Evolutionary conservation across 352 stramenopile species (phyloP).

Genomic region (Pythium oligandrum): DNA sequence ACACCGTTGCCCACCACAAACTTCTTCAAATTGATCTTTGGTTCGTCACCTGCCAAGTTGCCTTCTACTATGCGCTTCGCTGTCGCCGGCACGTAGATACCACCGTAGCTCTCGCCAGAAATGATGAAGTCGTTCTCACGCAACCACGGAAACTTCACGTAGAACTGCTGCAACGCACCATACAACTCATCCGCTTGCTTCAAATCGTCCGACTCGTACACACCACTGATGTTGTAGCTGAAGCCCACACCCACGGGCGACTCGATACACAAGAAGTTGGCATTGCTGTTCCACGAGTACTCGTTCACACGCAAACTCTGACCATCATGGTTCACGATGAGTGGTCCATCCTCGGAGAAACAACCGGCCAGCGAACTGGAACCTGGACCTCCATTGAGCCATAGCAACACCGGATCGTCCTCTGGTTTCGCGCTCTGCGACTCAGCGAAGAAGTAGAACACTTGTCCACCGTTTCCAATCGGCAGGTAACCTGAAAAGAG

Average conservation of each 20-base stretch:
- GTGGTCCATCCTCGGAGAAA: conserved; percentile 64
- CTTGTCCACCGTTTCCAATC: conserved; percentile 43
- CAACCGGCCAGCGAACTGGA: conserved; percentile 50
- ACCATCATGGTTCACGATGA: conserved; percentile 53
- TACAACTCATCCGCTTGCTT: conserved; percentile 75
- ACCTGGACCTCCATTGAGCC: conserved; percentile 64
- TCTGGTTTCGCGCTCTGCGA: conserved; percentile 37
- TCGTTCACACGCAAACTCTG: conserved; percentile 35
- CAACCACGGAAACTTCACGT: conserved; percentile 79
- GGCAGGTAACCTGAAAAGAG: conserved; percentile 60
- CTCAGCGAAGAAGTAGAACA: conserved; percentile 70
- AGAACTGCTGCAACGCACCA: conserved; percentile 78
- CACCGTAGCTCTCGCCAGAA: conserved; percentile 70
- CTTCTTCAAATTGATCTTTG: conserved; percentile 74
- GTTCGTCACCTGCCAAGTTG: conserved; percentile 17
- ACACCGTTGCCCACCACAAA: conserved; percentile 77
- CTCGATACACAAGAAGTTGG: conserved; percentile 62
- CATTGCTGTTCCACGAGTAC: conserved; percentile 51
- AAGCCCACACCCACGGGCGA: conserved; percentile 61
- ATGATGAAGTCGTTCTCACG: conserved; percentile 75
- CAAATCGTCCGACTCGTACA: conserved; percentile 74
- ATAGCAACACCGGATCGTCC: conserved; percentile 52
- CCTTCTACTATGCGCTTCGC: conserved; percentile 42
- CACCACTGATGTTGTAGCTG: conserved; percentile 47
- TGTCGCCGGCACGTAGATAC: conserved; percentile 58